Conservation (phyloP, 1,284 basidiomycete species). For the Cryptococcus hybrid region DNA sequence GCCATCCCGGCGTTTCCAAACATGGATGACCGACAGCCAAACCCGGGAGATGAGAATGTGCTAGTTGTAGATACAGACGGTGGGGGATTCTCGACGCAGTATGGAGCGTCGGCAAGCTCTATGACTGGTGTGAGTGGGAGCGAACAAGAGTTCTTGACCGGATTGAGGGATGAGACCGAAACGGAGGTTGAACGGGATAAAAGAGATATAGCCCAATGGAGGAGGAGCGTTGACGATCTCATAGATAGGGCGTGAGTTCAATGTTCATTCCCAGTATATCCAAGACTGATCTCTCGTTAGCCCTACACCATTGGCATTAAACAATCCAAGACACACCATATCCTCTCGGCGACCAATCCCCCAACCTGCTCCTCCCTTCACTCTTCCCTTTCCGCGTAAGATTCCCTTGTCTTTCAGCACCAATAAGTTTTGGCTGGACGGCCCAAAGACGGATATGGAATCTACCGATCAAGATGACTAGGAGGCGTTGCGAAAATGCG, state of each 20-base stretch:
- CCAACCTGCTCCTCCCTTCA: constrained; percentile 15
- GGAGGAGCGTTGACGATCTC: constrained; percentile 5
- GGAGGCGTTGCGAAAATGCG: constrained; percentile 37
- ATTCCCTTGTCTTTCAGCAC: not conserved
- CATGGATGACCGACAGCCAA: no score
- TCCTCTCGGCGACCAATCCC: not conserved
- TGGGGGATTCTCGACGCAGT: constrained; percentile 21
- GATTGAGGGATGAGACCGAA: constrained; percentile 10
- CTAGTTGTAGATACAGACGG: no score
- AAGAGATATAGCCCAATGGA: constrained; percentile 5
- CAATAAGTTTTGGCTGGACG: constrained; percentile 1
- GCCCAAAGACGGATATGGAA: constrained; percentile 10
- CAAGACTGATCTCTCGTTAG: not conserved
- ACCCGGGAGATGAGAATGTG: no score
- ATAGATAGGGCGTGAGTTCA: constrained; percentile 1
- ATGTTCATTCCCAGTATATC: not conserved
- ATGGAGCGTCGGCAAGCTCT: constrained; percentile 33
- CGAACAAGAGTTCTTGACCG: constrained; percentile 29
- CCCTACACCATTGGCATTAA: not conserved
- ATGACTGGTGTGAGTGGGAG: constrained; percentile 21
- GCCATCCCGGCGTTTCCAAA: not conserved
- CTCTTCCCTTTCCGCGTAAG: constrained; percentile 21
- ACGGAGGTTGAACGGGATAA: constrained; percentile 15
- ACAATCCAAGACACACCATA: not conserved
- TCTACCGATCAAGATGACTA: constrained; percentile 22